Evolutionary conservation across 1,284 basidiomycete species (phyloP).

Genomic region (Cutaneotrichosporon cyanovorans): DNA sequence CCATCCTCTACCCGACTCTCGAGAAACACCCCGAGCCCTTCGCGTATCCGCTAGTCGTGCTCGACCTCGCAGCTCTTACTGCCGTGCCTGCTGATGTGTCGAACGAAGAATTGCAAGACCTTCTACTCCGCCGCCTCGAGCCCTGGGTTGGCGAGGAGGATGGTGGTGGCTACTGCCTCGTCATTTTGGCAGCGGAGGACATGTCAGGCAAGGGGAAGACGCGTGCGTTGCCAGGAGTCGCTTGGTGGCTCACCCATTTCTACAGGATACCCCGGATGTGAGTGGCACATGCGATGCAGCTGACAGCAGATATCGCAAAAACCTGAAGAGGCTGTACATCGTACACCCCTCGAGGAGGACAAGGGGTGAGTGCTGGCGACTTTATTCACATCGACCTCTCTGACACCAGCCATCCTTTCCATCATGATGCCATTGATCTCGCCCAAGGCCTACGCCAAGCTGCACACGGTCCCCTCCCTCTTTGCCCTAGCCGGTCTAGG

Average conservation of each 20-base stretch:
- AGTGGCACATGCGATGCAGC: conserved; percentile 1
- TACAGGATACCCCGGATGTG: conserved; percentile 31
- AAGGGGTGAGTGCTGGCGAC: conserved; percentile 25
- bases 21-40: conserved; percentile 13
- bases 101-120: conserved; percentile 28
- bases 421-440: conserved; percentile 35
- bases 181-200: conserved; percentile 32
- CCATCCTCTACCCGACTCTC: conserved; percentile 14
- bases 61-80: conserved; percentile 22
- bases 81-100: conserved; percentile 14
- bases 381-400: neutral
- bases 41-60: conserved; percentile 23
- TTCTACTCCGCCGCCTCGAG: conserved; percentile 24
- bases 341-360: conserved; percentile 35
- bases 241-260: conserved; percentile 37
- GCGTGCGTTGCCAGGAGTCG: conserved; percentile 24
- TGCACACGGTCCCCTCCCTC: conserved; percentile 29
- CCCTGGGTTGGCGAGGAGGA: conserved; percentile 36
- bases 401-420: conserved; percentile 25
- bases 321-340: conserved; percentile 39
- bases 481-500: conserved; percentile 17
- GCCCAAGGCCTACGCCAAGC: conserved; percentile 36
- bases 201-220: conserved; percentile 11
- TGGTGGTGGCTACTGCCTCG: conserved; percentile 30
- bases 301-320: conserved; percentile 32